phyloP scores from a whole-genome alignment of 2,329 filamentous ascomycete species.

The Teratosphaeria viscida region DNA sequence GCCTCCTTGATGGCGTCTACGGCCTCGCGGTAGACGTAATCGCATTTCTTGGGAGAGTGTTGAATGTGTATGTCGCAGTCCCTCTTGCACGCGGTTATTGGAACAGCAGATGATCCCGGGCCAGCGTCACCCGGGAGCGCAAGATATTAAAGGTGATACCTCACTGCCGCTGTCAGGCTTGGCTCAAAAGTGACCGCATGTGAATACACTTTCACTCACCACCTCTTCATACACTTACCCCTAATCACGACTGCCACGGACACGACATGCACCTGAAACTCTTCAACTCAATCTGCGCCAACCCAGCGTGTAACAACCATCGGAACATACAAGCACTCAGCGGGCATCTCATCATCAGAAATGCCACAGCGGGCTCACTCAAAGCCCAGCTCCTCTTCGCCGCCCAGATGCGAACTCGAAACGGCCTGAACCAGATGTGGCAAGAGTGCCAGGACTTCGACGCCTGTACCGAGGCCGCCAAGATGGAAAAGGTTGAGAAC shows the following conservation, averaged over 20 bases:
- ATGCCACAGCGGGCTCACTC: neutral
- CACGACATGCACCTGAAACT: neutral
- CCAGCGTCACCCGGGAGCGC: too few relatives aligned
- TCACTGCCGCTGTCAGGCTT: too few relatives aligned
- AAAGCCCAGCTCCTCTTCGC: neutral
- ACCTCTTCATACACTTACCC: neutral
- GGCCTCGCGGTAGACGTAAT: neutral
- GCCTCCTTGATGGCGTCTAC: neutral
- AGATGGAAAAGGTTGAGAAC: conserved; percentile 13
- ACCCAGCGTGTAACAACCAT: neutral
- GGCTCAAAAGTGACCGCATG: too few relatives aligned
- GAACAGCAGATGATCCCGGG: too few relatives aligned
- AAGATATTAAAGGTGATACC: too few relatives aligned
- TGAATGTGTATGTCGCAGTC: neutral
- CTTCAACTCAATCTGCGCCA: neutral
- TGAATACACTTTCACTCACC: too few relatives aligned
- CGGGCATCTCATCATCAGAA: neutral
- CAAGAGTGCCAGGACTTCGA: conserved; percentile 10
- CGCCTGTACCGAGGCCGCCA: conserved; percentile 3
- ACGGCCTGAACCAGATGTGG: conserved; percentile 4
- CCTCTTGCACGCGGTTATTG: neutral
- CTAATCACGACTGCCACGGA: neutral
- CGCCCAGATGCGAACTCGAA: neutral
- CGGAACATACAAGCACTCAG: neutral
- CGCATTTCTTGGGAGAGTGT: neutral